phyloP scores from a whole-genome alignment of 1,284 basidiomycete species.

The Thecaphora thlaspeos region DNA sequence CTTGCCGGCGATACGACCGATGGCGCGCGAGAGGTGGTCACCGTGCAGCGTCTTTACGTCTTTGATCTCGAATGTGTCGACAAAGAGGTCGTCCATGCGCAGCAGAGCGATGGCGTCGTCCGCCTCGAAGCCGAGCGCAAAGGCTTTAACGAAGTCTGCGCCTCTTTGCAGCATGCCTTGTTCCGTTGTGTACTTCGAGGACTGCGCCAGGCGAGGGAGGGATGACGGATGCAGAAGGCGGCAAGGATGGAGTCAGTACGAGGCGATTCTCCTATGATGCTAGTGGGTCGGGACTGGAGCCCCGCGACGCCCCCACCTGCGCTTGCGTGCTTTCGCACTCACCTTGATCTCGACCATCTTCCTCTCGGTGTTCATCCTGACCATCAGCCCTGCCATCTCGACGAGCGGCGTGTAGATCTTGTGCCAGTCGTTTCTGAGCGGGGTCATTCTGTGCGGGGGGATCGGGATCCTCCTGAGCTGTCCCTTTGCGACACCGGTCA shows the following conservation, averaged over 20 bases:
- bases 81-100: conserved; percentile 91
- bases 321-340: too few relatives aligned
- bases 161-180: conserved; percentile 76
- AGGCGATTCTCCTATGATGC: too few relatives aligned
- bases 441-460: conserved; percentile 95
- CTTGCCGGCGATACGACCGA: conserved; percentile 95
- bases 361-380: conserved; percentile 90
- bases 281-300: too few relatives aligned
- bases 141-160: conserved; percentile 97
- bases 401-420: conserved; percentile 94
- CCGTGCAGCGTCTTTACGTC: conserved; percentile 97
- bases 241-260: too few relatives aligned
- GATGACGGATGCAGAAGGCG: too few relatives aligned
- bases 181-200: conserved; percentile 77
- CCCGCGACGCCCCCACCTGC: too few relatives aligned
- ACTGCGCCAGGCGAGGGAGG: too few relatives aligned
- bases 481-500: conserved; percentile 33
- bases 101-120: conserved; percentile 94
- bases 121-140: conserved; percentile 78
- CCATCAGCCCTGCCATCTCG: conserved; percentile 88
- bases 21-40: conserved; percentile 91
- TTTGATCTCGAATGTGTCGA: conserved; percentile 96
- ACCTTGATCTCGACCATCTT: conserved; percentile 89
- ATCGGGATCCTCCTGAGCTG: conserved; percentile 67
- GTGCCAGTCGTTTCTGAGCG: conserved; percentile 94